Base-by-base conservation (phyloP, 768 basidiomycete genomes). In the Macrolepiota albuminosa region DNA sequence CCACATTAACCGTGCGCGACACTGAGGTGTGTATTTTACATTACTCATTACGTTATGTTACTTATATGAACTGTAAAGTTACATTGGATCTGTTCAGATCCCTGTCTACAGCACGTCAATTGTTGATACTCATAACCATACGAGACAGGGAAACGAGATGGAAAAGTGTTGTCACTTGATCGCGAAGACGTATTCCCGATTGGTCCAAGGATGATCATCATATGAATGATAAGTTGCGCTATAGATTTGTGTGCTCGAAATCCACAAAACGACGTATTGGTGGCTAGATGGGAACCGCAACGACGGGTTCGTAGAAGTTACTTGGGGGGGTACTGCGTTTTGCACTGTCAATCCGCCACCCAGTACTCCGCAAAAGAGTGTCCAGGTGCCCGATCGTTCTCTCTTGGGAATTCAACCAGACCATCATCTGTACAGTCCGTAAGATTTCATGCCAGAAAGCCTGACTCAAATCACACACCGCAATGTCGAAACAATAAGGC, bases 351-450 rank as follows among this genome's bases (percentile, higher is more conserved):
- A 63, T 36, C 14, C 42, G 56, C 62, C 62, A 63, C 1, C 62
- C 62, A 4, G 55, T 59, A n/a, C 55, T 57, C 33, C 46, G 13
- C 37, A 63, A 46, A 11, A 63, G 52, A 5, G 26, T 21, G 24
- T 49, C 46, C 29, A 63, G 56, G 4, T 63, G 50, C 16, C 55
- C 56, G 14, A 63, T 47, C 13, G 62, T 60, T 26, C 59, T 59
- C 24, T 63, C 62, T 37, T 53, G 54, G 8, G 62, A 26, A 21
- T 63, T 63, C 21, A 60, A 40, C 46, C 46, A 63, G 1, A 56
- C 9, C 63, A 64, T 64, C 63, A 64, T 56, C 63, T 64, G 45
- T n/a, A 24, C 5, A n/a, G n/a, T 5, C 18, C 26, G 18, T 43
- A 26, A 39, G 4, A 10, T 34, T n/a, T 18, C 6, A 40, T 18